A percentile compares a stretch with the other conserved stretches of the same genome.
These are phyloP conservation scores for Ophiocordyceps camponoti-saundersi DNA, from an alignment of 2,329 filamentous ascomycete species.

Conservation along the genomic window DNA sequence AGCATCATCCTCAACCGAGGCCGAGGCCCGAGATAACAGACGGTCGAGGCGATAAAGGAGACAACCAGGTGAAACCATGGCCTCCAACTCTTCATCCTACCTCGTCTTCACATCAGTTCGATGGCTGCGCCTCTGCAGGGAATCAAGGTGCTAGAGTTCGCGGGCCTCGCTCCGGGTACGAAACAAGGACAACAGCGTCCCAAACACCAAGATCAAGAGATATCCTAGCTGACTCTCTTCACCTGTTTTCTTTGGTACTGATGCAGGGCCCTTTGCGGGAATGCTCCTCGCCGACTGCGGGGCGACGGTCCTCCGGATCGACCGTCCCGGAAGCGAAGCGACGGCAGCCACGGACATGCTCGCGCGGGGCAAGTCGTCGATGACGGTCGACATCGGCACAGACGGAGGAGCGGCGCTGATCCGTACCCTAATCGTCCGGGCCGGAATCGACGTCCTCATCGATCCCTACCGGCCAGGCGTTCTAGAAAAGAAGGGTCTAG, in stretches of 20 bases:
- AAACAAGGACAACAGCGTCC: neutral
- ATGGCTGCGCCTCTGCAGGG: slow-evolving; percentile 22
- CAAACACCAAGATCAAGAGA: too few species aligned
- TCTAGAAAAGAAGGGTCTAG: slow-evolving; percentile 67
- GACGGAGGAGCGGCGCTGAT: slow-evolving; percentile 46
- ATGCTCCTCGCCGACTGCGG: slow-evolving; percentile 82
- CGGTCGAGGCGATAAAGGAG: too few species aligned
- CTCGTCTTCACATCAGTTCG: too few species aligned
- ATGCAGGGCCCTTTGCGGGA: slow-evolving; percentile 66
- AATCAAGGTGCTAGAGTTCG: slow-evolving; percentile 42
- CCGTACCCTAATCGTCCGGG: slow-evolving; percentile 44
- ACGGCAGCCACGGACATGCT: slow-evolving; percentile 52
- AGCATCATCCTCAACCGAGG: too few species aligned
- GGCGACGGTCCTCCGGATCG: slow-evolving; percentile 73
- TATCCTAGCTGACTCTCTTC: neutral
- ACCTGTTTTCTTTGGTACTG: neutral
- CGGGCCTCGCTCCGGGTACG: slow-evolving; percentile 44
- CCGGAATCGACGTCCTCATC: slow-evolving; percentile 73
- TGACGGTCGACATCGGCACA: slow-evolving; percentile 65
- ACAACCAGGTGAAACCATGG: too few species aligned
- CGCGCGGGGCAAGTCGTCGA: slow-evolving; percentile 63
- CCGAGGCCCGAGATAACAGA: too few species aligned
- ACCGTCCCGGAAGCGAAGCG: slow-evolving; percentile 34
- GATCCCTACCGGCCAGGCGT: slow-evolving; percentile 89
- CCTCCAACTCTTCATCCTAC: too few species aligned